Evolutionary conservation across 192 early-diverging fungal genomes (phyloP).

Genomic region (Haplosporangium gracile): DNA sequence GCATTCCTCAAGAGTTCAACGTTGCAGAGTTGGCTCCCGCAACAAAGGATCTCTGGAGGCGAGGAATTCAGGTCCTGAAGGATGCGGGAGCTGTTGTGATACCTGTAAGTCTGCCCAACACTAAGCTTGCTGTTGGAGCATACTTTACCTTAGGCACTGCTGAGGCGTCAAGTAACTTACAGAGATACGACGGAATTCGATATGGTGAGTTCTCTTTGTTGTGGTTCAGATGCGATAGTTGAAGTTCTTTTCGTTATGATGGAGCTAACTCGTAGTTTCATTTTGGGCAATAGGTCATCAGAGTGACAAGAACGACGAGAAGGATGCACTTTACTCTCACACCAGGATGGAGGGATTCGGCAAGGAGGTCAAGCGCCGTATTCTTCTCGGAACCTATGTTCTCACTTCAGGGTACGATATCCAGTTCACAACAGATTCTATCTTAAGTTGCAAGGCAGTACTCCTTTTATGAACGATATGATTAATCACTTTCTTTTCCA

Average conservation of each 20-base stretch:
- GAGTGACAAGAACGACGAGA: constrained; percentile 19
- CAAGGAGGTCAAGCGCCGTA: constrained; percentile 82
- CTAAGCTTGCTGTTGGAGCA: constrained; percentile 77
- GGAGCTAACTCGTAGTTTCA: not conserved
- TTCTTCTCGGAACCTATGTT: constrained; percentile 90
- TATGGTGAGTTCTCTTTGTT: constrained; percentile 69
- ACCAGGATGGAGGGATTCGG: constrained; percentile 83
- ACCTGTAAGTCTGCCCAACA: constrained; percentile 79
- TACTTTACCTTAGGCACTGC: constrained; percentile 93
- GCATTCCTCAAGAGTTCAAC: constrained; percentile 74
- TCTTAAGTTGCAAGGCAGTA: not conserved
- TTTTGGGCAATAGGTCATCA: constrained; percentile 51
- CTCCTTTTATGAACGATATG: constrained; percentile 2
- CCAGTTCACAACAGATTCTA: not conserved
- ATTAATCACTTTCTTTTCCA: not conserved
- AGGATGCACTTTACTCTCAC: constrained; percentile 65
- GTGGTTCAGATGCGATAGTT: not conserved
- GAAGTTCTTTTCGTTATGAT: not conserved
- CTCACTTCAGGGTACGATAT: constrained; percentile 76
- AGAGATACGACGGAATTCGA: constrained; percentile 88
- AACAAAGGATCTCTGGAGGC: constrained; percentile 70
- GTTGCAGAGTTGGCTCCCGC: constrained; percentile 75
- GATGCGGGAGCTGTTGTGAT: constrained; percentile 76
- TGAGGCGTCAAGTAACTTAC: constrained; percentile 92
- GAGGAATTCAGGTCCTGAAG: constrained; percentile 67